These are phyloP conservation scores for Suillus subluteus DNA, from an alignment of 768 basidiomycete genomes.

Conservation along the genomic window DNA sequence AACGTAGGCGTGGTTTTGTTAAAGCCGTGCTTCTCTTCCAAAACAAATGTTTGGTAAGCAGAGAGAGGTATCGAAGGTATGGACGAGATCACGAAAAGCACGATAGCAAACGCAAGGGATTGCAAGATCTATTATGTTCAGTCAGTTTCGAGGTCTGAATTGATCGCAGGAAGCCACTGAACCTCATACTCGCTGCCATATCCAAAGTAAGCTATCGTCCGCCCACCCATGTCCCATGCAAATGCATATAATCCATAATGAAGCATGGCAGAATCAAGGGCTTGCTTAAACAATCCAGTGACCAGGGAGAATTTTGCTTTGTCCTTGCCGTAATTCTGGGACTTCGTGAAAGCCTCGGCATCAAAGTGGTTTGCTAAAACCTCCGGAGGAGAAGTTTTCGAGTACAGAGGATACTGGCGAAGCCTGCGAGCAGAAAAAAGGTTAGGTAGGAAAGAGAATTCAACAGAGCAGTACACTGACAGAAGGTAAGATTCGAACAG, in stretches of 20 bases:
- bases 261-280: constrained; percentile 69
- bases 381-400: constrained; percentile 70
- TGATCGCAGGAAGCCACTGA: constrained; percentile 3
- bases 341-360: constrained; percentile 78
- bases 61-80: constrained; percentile 76
- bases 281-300: constrained; percentile 74
- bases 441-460: constrained; percentile 7
- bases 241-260: constrained; percentile 81
- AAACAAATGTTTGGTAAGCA: constrained; percentile 87
- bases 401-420: constrained; percentile 87
- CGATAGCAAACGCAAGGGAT: constrained; percentile 75
- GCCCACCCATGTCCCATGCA: constrained; percentile 75
- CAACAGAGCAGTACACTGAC: constrained; percentile 48
- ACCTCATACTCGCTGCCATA: constrained; percentile 79
- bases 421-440: constrained; percentile 40
- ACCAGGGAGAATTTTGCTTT: constrained; percentile 84
- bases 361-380: constrained; percentile 72
- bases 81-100: constrained; percentile 67
- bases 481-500: constrained; percentile 86
- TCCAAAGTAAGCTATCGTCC: constrained; percentile 51
- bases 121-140: constrained; percentile 71
- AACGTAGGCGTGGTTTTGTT: constrained; percentile 87
- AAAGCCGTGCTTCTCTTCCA: constrained; percentile 96
- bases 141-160: constrained; percentile 2
- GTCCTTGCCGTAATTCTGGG: constrained; percentile 89